A percentile compares a stretch with the other conserved stretches of the same genome.
These are phyloP conservation scores for Periconia digitata DNA, from an alignment of 2,329 filamentous ascomycete species.

Conservation along the genomic window DNA sequence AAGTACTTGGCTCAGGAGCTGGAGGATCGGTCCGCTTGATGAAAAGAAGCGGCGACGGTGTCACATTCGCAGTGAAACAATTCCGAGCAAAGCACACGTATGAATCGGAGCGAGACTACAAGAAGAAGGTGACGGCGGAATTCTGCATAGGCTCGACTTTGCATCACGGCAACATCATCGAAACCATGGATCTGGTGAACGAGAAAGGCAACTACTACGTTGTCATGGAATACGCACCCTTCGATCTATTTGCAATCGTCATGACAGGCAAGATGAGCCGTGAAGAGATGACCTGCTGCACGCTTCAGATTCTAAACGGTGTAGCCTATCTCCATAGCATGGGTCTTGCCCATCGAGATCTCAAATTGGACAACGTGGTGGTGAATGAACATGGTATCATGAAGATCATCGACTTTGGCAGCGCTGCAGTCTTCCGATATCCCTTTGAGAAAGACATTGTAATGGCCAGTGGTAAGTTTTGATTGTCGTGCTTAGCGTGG, in stretches of 20 bases:
- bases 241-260: constrained; percentile 93
- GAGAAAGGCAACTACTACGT: constrained; percentile 96
- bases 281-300: constrained; percentile 87
- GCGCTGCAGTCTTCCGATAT: constrained; percentile 94
- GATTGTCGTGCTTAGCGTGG: neutral
- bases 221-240: constrained; percentile 98
- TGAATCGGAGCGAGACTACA: constrained; percentile 92
- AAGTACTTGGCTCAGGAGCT: constrained; percentile 88
- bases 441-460: constrained; percentile 92
- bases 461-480: constrained; percentile 70
- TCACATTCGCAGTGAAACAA: constrained; percentile 96
- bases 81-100: constrained; percentile 90
- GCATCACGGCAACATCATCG: constrained; percentile 97
- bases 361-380: constrained; percentile 97
- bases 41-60: constrained; percentile 88
- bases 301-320: constrained; percentile 91
- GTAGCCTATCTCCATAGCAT: constrained; percentile 94
- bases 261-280: constrained; percentile 98
- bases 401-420: constrained; percentile 99
- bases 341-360: constrained; percentile 89
- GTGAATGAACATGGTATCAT: constrained; percentile 96
- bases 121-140: constrained; percentile 96
- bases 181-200: constrained; percentile 93
- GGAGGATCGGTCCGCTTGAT: constrained; percentile 92
- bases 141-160: constrained; percentile 97